Evolutionary conservation across 306 rosid genomes (phyloP).

Genomic region (Dryas alaskensis): DNA sequence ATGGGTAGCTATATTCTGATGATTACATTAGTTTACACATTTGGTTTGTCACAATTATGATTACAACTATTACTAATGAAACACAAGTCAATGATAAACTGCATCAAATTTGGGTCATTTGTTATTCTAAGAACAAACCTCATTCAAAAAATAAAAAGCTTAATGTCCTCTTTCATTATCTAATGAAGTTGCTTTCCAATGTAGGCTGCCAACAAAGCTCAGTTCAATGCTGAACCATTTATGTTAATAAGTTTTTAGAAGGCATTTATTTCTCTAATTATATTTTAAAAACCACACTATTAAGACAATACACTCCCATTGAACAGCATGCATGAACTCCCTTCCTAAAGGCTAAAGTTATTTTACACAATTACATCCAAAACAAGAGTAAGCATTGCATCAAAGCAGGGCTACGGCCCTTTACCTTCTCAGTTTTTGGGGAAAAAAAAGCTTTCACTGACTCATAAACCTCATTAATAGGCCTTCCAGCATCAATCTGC

Average conservation of each 20-base stretch:
- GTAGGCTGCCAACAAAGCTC: slow-evolving; percentile 12
- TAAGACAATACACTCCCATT: slow-evolving; percentile 24
- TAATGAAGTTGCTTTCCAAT: neutral
- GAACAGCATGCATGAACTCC: slow-evolving; percentile 15
- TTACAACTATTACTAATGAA: neutral
- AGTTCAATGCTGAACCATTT: slow-evolving; percentile 1
- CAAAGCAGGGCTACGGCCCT: slow-evolving; percentile 34
- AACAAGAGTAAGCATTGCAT: slow-evolving; percentile 38
- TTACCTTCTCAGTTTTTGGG: slow-evolving; percentile 86
- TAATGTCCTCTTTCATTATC: neutral
- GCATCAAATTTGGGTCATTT: neutral
- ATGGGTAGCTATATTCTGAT: neutral
- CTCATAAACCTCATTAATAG: slow-evolving; percentile 77
- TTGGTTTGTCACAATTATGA: neutral
- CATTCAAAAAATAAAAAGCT: neutral
- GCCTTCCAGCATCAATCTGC: slow-evolving; percentile 84
- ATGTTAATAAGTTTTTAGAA: too few species aligned
- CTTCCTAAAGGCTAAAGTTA: slow-evolving; percentile 13
- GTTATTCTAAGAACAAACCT: neutral
- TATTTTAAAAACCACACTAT: slow-evolving; percentile 30
- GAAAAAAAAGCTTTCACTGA: slow-evolving; percentile 70
- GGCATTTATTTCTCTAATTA: slow-evolving; percentile 5
- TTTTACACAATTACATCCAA: slow-evolving; percentile 24
- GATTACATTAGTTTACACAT: neutral
- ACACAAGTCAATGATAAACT: neutral